These are phyloP conservation scores for Solanum lycopersicoides DNA, from an alignment of 257 asterid species.

Conservation along the genomic window DNA sequence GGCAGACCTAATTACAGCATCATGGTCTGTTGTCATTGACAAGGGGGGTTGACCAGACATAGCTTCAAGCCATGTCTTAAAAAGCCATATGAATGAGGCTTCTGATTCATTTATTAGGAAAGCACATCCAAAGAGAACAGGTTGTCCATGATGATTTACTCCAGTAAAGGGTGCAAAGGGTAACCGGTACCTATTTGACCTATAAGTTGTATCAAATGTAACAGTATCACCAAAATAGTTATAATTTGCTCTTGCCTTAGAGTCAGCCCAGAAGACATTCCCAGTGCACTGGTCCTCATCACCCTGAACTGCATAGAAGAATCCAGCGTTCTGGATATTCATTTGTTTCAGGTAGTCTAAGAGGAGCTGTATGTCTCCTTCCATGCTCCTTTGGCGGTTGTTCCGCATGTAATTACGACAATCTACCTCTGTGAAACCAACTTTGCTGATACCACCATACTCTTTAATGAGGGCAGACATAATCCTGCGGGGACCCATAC, in stretches of 20 bases:
- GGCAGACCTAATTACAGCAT: constrained; percentile 66
- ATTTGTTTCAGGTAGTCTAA: constrained; percentile 84
- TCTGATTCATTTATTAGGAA: constrained; percentile 83
- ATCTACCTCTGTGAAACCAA: constrained; percentile 96
- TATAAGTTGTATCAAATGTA: constrained; percentile 86
- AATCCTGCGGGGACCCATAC: constrained; percentile 96
- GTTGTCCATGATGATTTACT: constrained; percentile 93
- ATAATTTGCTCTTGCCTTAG: constrained; percentile 60
- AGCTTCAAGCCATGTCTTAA: constrained; percentile 86
- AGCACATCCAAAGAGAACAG: constrained; percentile 92
- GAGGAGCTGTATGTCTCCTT: constrained; percentile 91
- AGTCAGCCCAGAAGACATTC: constrained; percentile 94
- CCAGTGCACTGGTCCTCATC: constrained; percentile 65
- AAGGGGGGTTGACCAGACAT: constrained; percentile 67
- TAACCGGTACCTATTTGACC: constrained; percentile 87
- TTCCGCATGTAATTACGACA: constrained; percentile 92
- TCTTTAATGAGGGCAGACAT: constrained; percentile 95
- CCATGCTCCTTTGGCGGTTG: constrained; percentile 75
- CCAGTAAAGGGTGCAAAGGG: constrained; percentile 97
- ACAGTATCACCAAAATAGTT: constrained; percentile 88
- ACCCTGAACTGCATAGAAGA: constrained; percentile 79
- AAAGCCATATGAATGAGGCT: constrained; percentile 81
- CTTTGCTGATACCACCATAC: constrained; percentile 93
- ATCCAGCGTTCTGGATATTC: constrained; percentile 56
- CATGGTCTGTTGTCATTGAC: constrained; percentile 89